These are phyloP conservation scores for Hypoxylon sp. DNA, from an alignment of 2,329 filamentous ascomycete genomes.

Conservation along the genomic window DNA sequence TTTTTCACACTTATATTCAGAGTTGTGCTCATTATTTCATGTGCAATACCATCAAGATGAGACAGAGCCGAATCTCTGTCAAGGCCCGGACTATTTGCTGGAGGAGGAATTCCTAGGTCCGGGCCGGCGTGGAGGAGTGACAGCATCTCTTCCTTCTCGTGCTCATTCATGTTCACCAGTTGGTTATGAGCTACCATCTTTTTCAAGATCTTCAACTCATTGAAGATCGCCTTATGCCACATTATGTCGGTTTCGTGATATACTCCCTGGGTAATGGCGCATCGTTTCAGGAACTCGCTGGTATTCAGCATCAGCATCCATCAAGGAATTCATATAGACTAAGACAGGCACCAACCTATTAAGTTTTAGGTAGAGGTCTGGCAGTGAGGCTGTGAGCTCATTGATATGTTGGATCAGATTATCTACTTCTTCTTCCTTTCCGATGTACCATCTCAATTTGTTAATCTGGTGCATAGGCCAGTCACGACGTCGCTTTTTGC, in stretches of 20 bases:
- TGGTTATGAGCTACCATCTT: not conserved
- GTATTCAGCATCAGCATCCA: not conserved
- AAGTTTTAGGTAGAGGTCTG: constrained; percentile 2
- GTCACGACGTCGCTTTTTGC: not conserved
- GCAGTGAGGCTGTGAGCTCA: not conserved
- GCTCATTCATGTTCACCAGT: not conserved
- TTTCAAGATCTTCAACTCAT: not conserved
- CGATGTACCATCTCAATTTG: not conserved
- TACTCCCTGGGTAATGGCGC: not conserved
- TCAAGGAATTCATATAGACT: not conserved
- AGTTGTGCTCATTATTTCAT: not conserved
- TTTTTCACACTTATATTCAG: not conserved
- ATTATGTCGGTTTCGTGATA: not conserved
- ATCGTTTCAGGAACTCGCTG: not conserved
- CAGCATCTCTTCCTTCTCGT: not conserved
- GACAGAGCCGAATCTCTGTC: not conserved
- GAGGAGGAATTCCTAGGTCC: not conserved
- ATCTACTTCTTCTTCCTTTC: not conserved
- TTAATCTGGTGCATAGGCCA: constrained; percentile 3
- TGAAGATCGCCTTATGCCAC: not conserved
- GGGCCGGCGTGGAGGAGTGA: not conserved
- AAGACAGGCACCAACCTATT: not conserved
- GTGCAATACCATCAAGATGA: not conserved
- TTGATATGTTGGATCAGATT: not conserved
- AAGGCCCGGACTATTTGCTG: not conserved